These are phyloP conservation scores for Hygrocybe punicea DNA, from an alignment of 768 basidiomycete species.

Conservation along the genomic window DNA sequence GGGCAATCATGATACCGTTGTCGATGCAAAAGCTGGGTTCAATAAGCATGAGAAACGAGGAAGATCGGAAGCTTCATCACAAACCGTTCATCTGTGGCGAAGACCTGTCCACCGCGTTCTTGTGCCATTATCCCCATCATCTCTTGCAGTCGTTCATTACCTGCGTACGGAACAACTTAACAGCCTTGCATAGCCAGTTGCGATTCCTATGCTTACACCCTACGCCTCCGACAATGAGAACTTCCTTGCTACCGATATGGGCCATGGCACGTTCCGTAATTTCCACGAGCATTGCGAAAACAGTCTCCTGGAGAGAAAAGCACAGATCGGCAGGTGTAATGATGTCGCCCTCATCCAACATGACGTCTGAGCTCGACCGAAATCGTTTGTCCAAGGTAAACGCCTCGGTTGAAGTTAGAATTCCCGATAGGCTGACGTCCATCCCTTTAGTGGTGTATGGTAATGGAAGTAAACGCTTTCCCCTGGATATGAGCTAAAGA, in stretches of 20 bases:
- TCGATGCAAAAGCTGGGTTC: conserved; percentile 91
- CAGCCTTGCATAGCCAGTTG: neutral
- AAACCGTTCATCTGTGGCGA: conserved; percentile 93
- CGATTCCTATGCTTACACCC: conserved; percentile 71
- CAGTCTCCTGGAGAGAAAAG: conserved; percentile 94
- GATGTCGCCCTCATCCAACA: conserved; percentile 51
- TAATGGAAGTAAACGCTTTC: conserved; percentile 74
- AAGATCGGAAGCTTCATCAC: conserved; percentile 13
- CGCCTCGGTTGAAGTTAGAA: conserved; percentile 82
- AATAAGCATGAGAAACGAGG: neutral
- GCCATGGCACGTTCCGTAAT: conserved; percentile 99
- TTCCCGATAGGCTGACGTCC: conserved; percentile 95
- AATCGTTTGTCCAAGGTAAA: conserved; percentile 87
- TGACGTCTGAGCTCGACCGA: conserved; percentile 40
- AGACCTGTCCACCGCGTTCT: conserved; percentile 84
- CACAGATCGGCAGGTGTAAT: conserved; percentile 96
- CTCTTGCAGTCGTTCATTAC: conserved; percentile 88
- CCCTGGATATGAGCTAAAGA: too few relatives aligned
- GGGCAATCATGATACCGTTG: conserved; percentile 99
- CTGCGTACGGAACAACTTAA: conserved; percentile 37
- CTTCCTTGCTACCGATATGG: conserved; percentile 93
- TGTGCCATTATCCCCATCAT: conserved; percentile 99
- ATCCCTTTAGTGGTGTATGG: conserved; percentile 98
- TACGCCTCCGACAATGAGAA: conserved; percentile 97
- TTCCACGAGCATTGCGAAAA: conserved; percentile 98